These are phyloP conservation scores for Aspergillus ustus DNA, from an alignment of 2,329 filamentous ascomycete species.

Conservation along the genomic window DNA sequence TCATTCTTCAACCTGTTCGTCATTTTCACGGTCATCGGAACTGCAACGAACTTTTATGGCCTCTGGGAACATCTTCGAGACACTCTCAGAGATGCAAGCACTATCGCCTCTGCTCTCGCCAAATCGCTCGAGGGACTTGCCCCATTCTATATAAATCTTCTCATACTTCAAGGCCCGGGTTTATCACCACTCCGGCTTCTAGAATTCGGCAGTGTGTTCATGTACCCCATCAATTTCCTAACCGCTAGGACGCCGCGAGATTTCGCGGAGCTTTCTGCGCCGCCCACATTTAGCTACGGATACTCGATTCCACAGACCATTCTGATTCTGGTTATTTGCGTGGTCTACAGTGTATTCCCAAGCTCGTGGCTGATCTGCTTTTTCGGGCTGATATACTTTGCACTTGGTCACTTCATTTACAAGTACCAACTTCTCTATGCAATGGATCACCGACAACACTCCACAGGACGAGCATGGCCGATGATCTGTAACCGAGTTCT, in stretches of 20 bases:
- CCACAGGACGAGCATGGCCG: conserved; percentile 87
- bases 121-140: conserved; percentile 73
- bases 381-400: conserved; percentile 70
- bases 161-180: conserved; percentile 91
- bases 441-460: conserved; percentile 80
- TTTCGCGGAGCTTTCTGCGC: conserved; percentile 77
- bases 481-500: conserved; percentile 95
- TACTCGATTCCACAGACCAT: conserved; percentile 94
- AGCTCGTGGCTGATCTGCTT: conserved; percentile 80
- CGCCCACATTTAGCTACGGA: conserved; percentile 90
- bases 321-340: conserved; percentile 90
- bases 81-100: conserved; percentile 76
- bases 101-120: conserved; percentile 76
- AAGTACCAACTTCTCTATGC: conserved; percentile 92
- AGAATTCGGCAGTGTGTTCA: conserved; percentile 81
- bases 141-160: conserved; percentile 89
- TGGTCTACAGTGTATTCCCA: conserved; percentile 88
- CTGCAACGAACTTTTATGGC: conserved; percentile 73
- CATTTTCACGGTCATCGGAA: conserved; percentile 86
- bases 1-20: conserved; percentile 99
- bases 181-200: conserved; percentile 90
- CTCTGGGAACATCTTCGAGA: conserved; percentile 69
- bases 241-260: conserved; percentile 87
- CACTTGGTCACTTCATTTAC: conserved; percentile 50
- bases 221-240: conserved; percentile 81